A percentile compares a stretch with the other conserved stretches of the same genome.
Evolutionary conservation across 257 asterid species (phyloP).

Genomic region (Craterostigma plantagineum): DNA sequence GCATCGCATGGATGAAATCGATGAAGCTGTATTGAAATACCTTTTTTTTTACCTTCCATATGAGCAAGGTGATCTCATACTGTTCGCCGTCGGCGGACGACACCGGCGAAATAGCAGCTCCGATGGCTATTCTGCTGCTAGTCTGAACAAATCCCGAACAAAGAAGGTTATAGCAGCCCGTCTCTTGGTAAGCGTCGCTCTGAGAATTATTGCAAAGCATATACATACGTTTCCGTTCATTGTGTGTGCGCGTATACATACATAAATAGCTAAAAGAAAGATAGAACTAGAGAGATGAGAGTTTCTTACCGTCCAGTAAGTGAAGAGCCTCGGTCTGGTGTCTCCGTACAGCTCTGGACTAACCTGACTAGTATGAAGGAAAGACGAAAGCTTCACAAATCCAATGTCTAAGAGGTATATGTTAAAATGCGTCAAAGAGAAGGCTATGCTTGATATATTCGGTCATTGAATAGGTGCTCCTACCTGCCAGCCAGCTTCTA

Average conservation of each 20-base stretch:
- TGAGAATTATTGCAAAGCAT: too few relatives aligned
- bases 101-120: conserved; percentile 80
- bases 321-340: conserved; percentile 75
- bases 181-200: conserved; percentile 82
- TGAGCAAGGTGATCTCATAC: conserved; percentile 59
- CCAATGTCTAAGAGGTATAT: too few relatives aligned
- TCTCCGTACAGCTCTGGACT: conserved; percentile 99
- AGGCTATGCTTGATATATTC: too few relatives aligned
- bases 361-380: conserved; percentile 75
- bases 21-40: neutral
- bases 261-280: too few relatives aligned
- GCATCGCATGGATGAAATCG: neutral
- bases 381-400: too few relatives aligned
- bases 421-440: too few relatives aligned
- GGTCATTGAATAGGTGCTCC: too few relatives aligned
- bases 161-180: conserved; percentile 85
- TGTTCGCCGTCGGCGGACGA: conserved; percentile 34
- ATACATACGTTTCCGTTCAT: too few relatives aligned
- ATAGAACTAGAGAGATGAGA: conserved; percentile 6
- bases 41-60: conserved; percentile 64
- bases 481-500: conserved; percentile 99
- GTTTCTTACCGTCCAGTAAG: conserved; percentile 88
- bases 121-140: conserved; percentile 67
- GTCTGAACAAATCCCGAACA: conserved; percentile 92
- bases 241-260: too few relatives aligned